Base-by-base conservation (phyloP, 2,329 filamentous ascomycete genomes). In the Penicillium palitans region DNA sequence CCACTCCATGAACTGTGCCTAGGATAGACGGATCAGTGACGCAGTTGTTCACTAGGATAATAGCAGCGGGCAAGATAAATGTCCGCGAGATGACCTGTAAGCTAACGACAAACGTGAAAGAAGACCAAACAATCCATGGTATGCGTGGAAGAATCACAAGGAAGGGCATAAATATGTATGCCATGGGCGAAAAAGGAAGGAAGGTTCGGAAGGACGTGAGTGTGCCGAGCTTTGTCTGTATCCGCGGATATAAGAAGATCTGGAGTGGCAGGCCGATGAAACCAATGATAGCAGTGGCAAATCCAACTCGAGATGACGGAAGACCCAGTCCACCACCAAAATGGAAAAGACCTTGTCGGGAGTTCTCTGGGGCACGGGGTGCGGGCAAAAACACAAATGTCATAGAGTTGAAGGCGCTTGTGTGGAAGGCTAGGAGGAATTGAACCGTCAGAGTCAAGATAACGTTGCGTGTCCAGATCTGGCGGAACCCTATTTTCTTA, bases 381-480 rank as follows among this genome's bases (percentile, higher is more conserved):
- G 88, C 89, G 1, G 90, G 90, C 46, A 93, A 81, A 73, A 93
- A 92, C 51, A 91, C 81, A 60, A 90, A 90, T 79, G 87, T 90
- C 45, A 93, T 83, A 2, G 88, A 84, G 69, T 90, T 89, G 78
- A 91, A 93, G 29, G 89, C 87, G 59, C 87, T 88, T 66, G 91
- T 81, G 74, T 91, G 88, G 68, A 91, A 86, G 62, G 89, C 87
- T 65, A 90, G 86, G 49, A 91, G 83, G 33, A 87, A 87, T 62
- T 88, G 86, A 27, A 82, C 83, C 48, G 89, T 69, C 3, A 91
- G 71, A 0, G 81, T 84, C 62, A 81, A 75, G n/a, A 84, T 67
- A 27, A 85, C 79, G 59, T 85, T 85, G 9, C 74, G 70, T 0
- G 79, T 83, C 76, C 81, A 83, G 39, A 84, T 82, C 45, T 81